These are phyloP conservation scores for Lobulomyces angularis DNA, from an alignment of 192 early-diverging fungal genomes.

Conservation along the genomic window DNA sequence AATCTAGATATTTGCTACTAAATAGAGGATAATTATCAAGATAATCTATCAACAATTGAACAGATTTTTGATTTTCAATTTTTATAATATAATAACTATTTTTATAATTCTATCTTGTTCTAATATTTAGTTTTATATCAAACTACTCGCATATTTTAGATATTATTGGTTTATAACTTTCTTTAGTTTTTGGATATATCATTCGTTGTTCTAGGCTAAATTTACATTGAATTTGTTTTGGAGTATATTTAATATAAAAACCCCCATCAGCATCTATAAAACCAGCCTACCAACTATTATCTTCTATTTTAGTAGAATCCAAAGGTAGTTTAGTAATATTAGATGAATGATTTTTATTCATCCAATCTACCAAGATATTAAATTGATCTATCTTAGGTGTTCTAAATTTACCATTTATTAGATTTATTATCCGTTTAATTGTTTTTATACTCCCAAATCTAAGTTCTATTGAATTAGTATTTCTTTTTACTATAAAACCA, in stretches of 20 bases:
- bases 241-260: conserved; percentile 25
- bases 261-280: conserved; percentile 16
- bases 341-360: conserved; percentile 27
- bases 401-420: conserved; percentile 27
- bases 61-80: conserved; percentile 19
- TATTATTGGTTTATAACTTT: conserved; percentile 22
- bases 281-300: conserved; percentile 7
- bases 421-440: conserved; percentile 16
- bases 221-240: conserved; percentile 16
- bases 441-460: conserved; percentile 17
- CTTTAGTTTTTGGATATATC: conserved; percentile 19
- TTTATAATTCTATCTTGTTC: conserved; percentile 9
- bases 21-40: conserved; percentile 20
- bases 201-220: conserved; percentile 31
- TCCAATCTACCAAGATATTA: conserved; percentile 23
- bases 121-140: conserved; percentile 18
- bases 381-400: conserved; percentile 37
- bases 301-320: conserved; percentile 1
- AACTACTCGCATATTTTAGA: conserved; percentile 12
- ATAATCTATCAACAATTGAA: conserved; percentile 14
- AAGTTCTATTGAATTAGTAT: conserved; percentile 20
- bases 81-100: conserved; percentile 17
- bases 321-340: conserved; percentile 14
- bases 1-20: conserved; percentile 30
- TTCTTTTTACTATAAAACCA: conserved; percentile 28